Conservation (phyloP, 2,329 filamentous ascomycete species). For the Phialemoniopsis sp. region DNA sequence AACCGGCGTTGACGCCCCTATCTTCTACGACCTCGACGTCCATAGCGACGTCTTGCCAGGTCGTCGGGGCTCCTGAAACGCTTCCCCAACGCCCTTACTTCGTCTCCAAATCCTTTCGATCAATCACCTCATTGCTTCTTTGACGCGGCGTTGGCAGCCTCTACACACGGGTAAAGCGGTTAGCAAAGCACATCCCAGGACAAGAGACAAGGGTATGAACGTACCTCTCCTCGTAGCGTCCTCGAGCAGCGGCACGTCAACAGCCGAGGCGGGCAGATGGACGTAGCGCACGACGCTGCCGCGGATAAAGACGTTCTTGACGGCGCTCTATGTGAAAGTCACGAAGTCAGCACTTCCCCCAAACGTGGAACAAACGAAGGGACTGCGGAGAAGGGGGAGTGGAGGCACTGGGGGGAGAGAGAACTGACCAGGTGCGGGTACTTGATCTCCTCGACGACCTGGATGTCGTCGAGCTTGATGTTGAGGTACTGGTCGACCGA, state of each 20-base stretch:
- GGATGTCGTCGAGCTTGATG: constrained; percentile 96
- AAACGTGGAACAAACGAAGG: not conserved
- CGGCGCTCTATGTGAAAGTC: constrained; percentile 55
- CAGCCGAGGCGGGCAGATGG: constrained; percentile 75
- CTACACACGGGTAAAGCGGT: constrained; percentile 22
- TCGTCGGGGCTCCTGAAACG: too few relatives aligned
- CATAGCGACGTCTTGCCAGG: too few relatives aligned
- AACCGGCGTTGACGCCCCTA: too few relatives aligned
- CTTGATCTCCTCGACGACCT: constrained; percentile 86
- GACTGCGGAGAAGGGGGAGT: too few relatives aligned
- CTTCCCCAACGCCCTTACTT: too few relatives aligned
- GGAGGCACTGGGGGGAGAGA: not conserved
- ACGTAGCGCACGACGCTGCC: constrained; percentile 92
- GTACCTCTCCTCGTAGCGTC: constrained; percentile 85
- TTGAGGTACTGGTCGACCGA: constrained; percentile 98
- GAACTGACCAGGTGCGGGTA: constrained; percentile 80
- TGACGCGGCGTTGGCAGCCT: constrained; percentile 50
- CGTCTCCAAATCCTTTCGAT: too few relatives aligned
- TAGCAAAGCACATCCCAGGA: not conserved
- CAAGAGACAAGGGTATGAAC: constrained; percentile 13
- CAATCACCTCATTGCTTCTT: constrained; percentile 4
- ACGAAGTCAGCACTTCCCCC: too few relatives aligned
- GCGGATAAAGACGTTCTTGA: constrained; percentile 95
- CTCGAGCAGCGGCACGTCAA: constrained; percentile 83
- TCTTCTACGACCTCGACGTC: too few relatives aligned